A percentile compares a stretch with the other conserved stretches of the same genome.
These are phyloP conservation scores for Areca catechu DNA, from an alignment of 176 grass and related monocot genomes.

Conservation along the genomic window DNA sequence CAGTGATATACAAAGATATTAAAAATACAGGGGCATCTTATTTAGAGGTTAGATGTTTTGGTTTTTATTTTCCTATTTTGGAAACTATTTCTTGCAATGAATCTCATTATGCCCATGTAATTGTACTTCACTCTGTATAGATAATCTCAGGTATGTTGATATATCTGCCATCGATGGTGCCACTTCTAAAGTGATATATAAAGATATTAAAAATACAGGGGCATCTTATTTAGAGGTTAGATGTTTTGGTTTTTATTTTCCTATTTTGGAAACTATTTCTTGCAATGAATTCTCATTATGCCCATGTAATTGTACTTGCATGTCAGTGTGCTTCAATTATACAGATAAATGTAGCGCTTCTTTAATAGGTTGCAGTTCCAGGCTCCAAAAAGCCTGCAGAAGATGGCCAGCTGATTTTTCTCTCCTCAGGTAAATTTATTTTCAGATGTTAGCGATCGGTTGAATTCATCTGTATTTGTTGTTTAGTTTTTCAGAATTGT, in stretches of 20 bases:
- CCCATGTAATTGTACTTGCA: no score
- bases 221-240: conserved; percentile 77
- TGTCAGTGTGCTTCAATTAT: neutral
- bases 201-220: conserved; percentile 47
- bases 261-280: neutral
- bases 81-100: neutral
- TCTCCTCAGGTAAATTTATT: conserved; percentile 56
- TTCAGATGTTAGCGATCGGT: neutral
- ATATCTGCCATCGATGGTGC: conserved; percentile 61
- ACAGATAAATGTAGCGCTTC: conserved; percentile 15
- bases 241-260: conserved; percentile 6
- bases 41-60: conserved; percentile 47
- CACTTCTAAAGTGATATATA: conserved; percentile 58
- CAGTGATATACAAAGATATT: conserved; percentile 48
- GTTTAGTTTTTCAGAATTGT: no score
- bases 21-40: conserved; percentile 59
- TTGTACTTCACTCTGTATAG: neutral
- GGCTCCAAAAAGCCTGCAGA: conserved; percentile 93
- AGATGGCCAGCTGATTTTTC: conserved; percentile 87
- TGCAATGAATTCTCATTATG: neutral
- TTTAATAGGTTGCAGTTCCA: conserved; percentile 91
- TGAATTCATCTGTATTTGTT: no score
- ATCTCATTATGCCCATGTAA: neutral
- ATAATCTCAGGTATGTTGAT: conserved; percentile 53
- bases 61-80: neutral